Conservation (phyloP, 2,329 filamentous ascomycete genomes). For the Trichoderma atroviride region DNA sequence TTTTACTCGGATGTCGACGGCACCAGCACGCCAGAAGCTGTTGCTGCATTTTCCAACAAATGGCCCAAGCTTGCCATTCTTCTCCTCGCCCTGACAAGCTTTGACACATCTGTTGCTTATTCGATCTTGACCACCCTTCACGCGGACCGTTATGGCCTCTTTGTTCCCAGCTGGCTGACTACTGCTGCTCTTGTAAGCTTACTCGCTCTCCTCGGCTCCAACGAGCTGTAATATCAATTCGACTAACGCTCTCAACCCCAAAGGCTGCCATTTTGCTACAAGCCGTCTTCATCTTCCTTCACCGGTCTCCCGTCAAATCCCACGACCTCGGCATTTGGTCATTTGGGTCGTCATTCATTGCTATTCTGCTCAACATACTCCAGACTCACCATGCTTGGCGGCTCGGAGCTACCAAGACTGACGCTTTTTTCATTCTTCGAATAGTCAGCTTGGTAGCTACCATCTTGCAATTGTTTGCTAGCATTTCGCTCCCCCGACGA, state of each 20-base stretch:
- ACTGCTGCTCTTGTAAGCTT: constrained; percentile 65
- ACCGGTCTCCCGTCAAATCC: constrained; percentile 53
- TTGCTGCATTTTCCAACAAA: constrained; percentile 63
- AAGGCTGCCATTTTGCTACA: constrained; percentile 58
- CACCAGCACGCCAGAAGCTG: constrained; percentile 64
- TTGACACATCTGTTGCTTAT: constrained; percentile 58
- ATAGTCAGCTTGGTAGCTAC: constrained; percentile 50
- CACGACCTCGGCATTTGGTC: constrained; percentile 58
- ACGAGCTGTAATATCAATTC: neutral
- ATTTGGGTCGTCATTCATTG: constrained; percentile 50
- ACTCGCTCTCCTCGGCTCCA: neutral
- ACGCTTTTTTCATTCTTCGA: constrained; percentile 49
- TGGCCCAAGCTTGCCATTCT: constrained; percentile 59
- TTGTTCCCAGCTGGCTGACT: constrained; percentile 62
- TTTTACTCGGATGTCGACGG: constrained; percentile 73
- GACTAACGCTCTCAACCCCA: no score
- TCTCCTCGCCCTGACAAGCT: constrained; percentile 56
- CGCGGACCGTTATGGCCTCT: constrained; percentile 41
- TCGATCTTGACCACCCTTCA: constrained; percentile 55
- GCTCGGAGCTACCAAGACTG: constrained; percentile 39
- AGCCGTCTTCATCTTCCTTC: constrained; percentile 51
- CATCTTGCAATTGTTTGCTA: constrained; percentile 50
- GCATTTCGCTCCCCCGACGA: constrained; percentile 64
- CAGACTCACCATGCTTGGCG: constrained; percentile 47
- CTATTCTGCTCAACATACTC: constrained; percentile 48